Percentiles rank a stretch among this genome's conserved stretches.
These are phyloP conservation scores for Yamadazyma blattariae DNA, from an alignment of 1,139 yeast species.

Conservation along the genomic window DNA sequence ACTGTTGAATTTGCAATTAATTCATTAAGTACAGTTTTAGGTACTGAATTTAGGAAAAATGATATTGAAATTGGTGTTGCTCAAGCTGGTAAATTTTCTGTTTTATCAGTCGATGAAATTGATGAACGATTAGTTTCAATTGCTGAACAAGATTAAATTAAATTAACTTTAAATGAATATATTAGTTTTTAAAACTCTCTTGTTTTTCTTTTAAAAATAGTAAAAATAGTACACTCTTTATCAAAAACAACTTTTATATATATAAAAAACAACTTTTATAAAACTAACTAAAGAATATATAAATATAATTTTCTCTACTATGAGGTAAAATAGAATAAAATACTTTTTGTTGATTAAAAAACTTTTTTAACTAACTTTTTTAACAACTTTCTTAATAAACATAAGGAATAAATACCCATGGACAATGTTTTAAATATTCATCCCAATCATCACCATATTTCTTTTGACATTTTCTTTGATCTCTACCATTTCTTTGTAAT, in stretches of 20 bases:
- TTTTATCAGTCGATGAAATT: conserved; percentile 78
- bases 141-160: conserved; percentile 89
- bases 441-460: conserved; percentile 97
- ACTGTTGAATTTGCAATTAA: conserved; percentile 89
- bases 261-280: too few species aligned
- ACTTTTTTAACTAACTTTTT: too few species aligned
- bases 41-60: conserved; percentile 89
- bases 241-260: too few species aligned
- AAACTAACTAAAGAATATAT: too few species aligned
- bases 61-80: conserved; percentile 95
- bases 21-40: conserved; percentile 79
- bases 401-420: conserved; percentile 88
- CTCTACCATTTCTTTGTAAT: conserved; percentile 85
- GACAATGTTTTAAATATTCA: conserved; percentile 80
- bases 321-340: too few species aligned
- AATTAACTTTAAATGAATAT: neutral
- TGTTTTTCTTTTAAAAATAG: too few species aligned
- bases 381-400: too few species aligned
- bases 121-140: conserved; percentile 91
- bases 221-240: too few species aligned
- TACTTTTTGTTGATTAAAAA: too few species aligned
- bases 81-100: conserved; percentile 62
- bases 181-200: conserved; percentile 1
- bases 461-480: conserved; percentile 73
- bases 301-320: too few species aligned